These are phyloP conservation scores for Wallacemonas collosoma DNA, from an alignment of 208 protist genomes.

Conservation along the genomic window DNA sequence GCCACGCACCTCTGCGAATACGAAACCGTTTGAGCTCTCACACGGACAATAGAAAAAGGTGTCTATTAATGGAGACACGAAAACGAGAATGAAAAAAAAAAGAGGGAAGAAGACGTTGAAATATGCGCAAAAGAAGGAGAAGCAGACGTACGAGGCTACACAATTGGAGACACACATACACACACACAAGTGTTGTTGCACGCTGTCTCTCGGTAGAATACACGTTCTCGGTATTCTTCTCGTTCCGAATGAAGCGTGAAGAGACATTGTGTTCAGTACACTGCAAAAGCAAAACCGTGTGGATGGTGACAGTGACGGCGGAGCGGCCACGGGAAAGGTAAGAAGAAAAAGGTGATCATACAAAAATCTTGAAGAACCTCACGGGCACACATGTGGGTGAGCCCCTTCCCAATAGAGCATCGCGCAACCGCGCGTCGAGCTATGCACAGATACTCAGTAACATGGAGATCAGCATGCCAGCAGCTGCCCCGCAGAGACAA, in stretches of 20 bases:
- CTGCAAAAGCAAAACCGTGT: too few species aligned
- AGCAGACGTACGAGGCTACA: constrained; percentile 9
- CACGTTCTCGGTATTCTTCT: too few species aligned
- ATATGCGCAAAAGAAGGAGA: neutral
- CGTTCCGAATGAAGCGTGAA: too few species aligned
- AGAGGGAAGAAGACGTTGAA: neutral
- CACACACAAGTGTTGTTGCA: neutral
- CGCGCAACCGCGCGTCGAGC: neutral
- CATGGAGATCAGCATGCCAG: constrained; percentile 16
- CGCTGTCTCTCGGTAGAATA: too few species aligned
- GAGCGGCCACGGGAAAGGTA: too few species aligned
- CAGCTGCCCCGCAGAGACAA: constrained; percentile 10
- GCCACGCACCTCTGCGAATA: too few species aligned
- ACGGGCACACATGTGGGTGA: neutral
- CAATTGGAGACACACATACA: neutral
- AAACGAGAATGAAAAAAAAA: constrained; percentile 7
- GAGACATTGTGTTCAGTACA: too few species aligned
- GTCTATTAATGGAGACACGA: too few species aligned
- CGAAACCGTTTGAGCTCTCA: too few species aligned
- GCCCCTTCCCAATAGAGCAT: neutral
- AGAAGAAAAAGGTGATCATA: neutral
- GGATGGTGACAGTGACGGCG: too few species aligned
- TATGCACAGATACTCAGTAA: constrained; percentile 23
- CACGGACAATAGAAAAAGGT: too few species aligned
- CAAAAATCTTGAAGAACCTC: neutral